Base-by-base conservation (phyloP, 768 basidiomycete species). In the Tricholoma matsutake region DNA sequence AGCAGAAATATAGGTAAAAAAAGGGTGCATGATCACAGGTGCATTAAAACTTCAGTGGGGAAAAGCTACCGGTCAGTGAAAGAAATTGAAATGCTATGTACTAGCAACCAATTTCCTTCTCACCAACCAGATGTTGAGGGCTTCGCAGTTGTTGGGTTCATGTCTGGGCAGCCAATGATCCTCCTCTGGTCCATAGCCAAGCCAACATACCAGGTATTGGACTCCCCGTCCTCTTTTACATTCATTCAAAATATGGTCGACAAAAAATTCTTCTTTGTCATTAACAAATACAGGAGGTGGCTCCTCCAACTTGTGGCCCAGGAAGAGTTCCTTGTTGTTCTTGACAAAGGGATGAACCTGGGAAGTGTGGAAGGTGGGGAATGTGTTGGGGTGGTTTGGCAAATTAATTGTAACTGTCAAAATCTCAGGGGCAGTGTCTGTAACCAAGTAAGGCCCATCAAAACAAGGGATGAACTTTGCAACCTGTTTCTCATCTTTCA, bases 151-250 rank as follows among this genome's bases (percentile, higher is more conserved):
- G 6, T 67, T 39, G 0, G 74, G 60, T 43, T 69, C 63, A 0
- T 10, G 2, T 5, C 62, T 39, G 0, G 69, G 61, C 13, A 75
- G 51, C 74, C 73, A 78, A 5, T 25, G 28, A 16, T 51, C 49
- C 9, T 51, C 49, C 22, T 25, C 22, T 25, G 22, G 22, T 25
- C 22, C 22, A 25, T 25, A 25, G 22, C 22, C 45, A 10, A 20
- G 6, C 75, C 73, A 77, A 0, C 63, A 58, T 0, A 58, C 57
- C 25, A 58, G 49, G 9, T 47, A 45, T 18, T 58, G 57, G 1
- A n/a, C 28, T 16, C 57, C 41, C 8, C 28, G n/a, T 6, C 57
- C 41, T 6, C 29, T 7, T 9, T 31, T 25, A 7, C 32, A n/a
- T 25, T 45, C n/a, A 16, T 58, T 45, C 14, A 58, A 25, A 37